A percentile compares a stretch with the other conserved stretches of the same genome.
phyloP scores from a whole-genome alignment of 2,329 filamentous ascomycete genomes.

The Calonectria pauciramosa region DNA sequence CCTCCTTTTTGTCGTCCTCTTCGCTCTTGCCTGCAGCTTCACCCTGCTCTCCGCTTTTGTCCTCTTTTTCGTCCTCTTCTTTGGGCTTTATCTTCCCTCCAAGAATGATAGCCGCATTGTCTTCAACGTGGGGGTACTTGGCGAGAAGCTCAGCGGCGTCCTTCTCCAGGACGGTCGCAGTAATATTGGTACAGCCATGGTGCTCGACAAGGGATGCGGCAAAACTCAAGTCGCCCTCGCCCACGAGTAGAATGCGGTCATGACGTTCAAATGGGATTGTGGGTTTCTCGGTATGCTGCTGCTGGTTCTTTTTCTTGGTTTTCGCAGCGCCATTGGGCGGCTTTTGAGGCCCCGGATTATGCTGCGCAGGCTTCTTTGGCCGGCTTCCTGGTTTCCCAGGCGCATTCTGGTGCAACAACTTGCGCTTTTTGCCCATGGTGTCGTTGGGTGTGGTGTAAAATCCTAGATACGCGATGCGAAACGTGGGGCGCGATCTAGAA shows the following conservation, averaged over 20 bases:
- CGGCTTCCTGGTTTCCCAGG: slow-evolving; percentile 25
- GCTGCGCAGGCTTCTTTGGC: slow-evolving; percentile 37
- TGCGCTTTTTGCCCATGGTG: slow-evolving; percentile 59
- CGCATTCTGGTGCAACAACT: slow-evolving; percentile 50
- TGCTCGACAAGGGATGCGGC: slow-evolving; percentile 75
- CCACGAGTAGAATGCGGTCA: slow-evolving; percentile 81
- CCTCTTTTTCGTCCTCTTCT: slow-evolving; percentile 26
- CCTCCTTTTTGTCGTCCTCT: slow-evolving; percentile 28
- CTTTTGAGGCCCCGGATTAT: slow-evolving; percentile 38
- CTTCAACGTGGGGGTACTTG: slow-evolving; percentile 81
- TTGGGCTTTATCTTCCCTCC: slow-evolving; percentile 36
- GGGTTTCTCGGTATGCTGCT: slow-evolving; percentile 51
- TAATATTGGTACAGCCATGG: slow-evolving; percentile 76
- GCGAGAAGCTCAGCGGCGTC: slow-evolving; percentile 67
- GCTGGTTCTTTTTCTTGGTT: slow-evolving; percentile 41
- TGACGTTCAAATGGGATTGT: slow-evolving; percentile 76
- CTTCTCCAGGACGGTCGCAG: slow-evolving; percentile 78
- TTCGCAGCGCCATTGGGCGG: slow-evolving; percentile 35
- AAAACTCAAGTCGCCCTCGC: slow-evolving; percentile 87
- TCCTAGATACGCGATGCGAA: background rate
- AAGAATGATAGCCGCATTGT: slow-evolving; percentile 68
- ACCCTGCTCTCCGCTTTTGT: slow-evolving; percentile 7
- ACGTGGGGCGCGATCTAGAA: slow-evolving; percentile 5
- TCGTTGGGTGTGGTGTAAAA: slow-evolving; percentile 1
- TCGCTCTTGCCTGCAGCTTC: slow-evolving; percentile 19